Conservation (phyloP, 1,139 yeast species). For the Taphrina flavorubra region DNA sequence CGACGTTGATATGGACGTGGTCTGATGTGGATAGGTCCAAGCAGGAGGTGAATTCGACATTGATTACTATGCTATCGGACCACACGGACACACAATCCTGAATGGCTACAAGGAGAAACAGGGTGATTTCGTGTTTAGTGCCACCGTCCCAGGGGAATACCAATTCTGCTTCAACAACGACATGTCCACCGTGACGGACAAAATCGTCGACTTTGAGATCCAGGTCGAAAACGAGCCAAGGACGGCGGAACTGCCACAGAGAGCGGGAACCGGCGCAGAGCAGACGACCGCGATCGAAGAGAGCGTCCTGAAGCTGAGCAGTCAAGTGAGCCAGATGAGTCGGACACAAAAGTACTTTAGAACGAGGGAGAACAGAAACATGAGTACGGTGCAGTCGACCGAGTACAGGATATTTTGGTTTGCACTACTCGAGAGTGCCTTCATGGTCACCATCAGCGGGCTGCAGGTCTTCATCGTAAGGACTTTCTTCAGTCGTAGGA, state of each 20-base stretch:
- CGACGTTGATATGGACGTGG: too few species aligned
- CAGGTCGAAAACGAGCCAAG: slow-evolving; percentile 60
- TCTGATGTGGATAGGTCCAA: slow-evolving; percentile 57
- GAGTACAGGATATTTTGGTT: slow-evolving; percentile 86
- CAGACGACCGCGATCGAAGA: slow-evolving; percentile 55
- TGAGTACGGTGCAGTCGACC: slow-evolving; percentile 86
- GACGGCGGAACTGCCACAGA: slow-evolving; percentile 64
- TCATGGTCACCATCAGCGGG: slow-evolving; percentile 85
- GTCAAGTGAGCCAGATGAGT: slow-evolving; percentile 67
- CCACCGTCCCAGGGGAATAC: slow-evolving; percentile 78
- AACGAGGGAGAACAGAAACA: slow-evolving; percentile 91
- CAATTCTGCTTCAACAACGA: slow-evolving; percentile 89
- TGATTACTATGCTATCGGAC: slow-evolving; percentile 75
- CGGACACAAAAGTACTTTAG: slow-evolving; percentile 69
- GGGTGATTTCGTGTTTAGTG: slow-evolving; percentile 81
- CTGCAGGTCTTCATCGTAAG: slow-evolving; percentile 85
- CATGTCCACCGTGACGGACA: slow-evolving; percentile 85
- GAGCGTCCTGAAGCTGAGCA: slow-evolving; percentile 66
- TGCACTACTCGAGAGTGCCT: slow-evolving; percentile 75
- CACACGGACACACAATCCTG: slow-evolving; percentile 65
- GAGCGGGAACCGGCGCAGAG: slow-evolving; percentile 61
- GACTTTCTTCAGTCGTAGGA: slow-evolving; percentile 67
- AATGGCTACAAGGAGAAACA: slow-evolving; percentile 73
- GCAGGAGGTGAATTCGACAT: slow-evolving; percentile 87
- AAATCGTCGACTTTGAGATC: slow-evolving; percentile 87